These are phyloP conservation scores for Arthrinium phaeospermum DNA, from an alignment of 2,329 filamentous ascomycete species.

Conservation along the genomic window DNA sequence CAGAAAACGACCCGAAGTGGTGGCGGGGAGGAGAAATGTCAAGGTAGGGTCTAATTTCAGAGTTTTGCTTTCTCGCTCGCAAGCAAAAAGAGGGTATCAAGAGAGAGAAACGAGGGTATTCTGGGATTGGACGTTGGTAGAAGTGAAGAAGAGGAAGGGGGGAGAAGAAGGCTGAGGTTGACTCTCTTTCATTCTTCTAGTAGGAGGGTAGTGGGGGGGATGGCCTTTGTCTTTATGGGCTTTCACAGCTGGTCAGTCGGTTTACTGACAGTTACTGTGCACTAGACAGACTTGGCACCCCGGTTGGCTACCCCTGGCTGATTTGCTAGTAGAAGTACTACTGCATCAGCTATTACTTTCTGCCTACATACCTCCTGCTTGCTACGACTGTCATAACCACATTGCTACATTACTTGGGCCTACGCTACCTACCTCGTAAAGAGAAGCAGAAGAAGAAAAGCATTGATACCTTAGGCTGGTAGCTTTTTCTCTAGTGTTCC, in stretches of 20 bases:
- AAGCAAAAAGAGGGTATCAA: constrained; percentile 19
- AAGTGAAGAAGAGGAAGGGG: constrained; percentile 15
- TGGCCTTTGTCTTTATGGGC: constrained; percentile 15
- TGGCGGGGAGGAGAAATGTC: constrained; percentile 3
- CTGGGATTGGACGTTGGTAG: neutral
- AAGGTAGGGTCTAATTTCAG: neutral
- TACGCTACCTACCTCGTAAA: neutral
- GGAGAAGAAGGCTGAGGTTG: neutral
- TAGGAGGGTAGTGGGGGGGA: neutral
- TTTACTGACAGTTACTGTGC: constrained; percentile 17
- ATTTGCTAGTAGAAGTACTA: neutral
- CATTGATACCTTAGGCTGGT: neutral
- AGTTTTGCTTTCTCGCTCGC: constrained; percentile 13
- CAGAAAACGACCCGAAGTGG: constrained; percentile 10
- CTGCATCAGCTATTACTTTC: neutral
- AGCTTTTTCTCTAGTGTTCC: neutral
- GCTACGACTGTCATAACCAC: neutral
- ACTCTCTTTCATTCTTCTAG: constrained; percentile 16
- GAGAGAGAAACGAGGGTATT: constrained; percentile 13
- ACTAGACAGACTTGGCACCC: constrained; percentile 15
- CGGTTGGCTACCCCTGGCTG: constrained; percentile 7
- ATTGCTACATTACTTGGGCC: neutral
- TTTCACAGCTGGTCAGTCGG: neutral
- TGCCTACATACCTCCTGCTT: neutral
- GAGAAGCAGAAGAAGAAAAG: neutral